Evolutionary conservation across 768 basidiomycete genomes (phyloP), one percentile per base, ranked within the genome.

Genomic region (Nidularia sp.): DNA sequence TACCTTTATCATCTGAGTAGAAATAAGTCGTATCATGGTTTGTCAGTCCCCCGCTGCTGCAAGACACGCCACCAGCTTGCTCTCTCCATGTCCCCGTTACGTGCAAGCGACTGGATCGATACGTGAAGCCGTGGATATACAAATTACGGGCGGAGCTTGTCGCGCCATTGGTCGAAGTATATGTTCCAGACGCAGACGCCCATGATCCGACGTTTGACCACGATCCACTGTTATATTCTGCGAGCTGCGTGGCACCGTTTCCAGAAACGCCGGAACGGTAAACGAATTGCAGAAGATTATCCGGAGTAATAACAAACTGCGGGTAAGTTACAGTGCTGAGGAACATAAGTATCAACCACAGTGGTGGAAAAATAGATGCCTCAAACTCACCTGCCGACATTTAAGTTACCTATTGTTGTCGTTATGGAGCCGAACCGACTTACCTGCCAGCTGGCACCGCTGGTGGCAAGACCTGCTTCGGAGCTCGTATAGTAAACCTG

Each of bases 61-160:
- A 78, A 15, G 67, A 70, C 6, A 78, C 73, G 2, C 68, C 74
- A 4, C 60, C 66, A 48, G 63, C 69, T 49, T 76, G 73, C 50
- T 78, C 75, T 58, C 76, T 62, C 76, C 76, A 78, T 25, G 75
- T 78, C 2, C 76, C 76, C 1, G 75, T 72, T 32, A 78, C 71
- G 58, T 78, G 74, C 0, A 67, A 57, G 10, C 70, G 64, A 6
- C 59, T 61, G 1, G 58, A 61, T 44, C 70, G 61, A 57, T 76
- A 76, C 1, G 74, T 74, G 58, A 75, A 76, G 0, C 75, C 76
- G 47, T 78, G 75, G 58, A 76, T 78, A 54, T 78, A 78, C 8
- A 78, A 60, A 55, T 75, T 78, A 2, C 76, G 66, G 6, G 72
- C 71, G 15, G 66, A 62, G 54, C 74, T 76, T 7, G 62, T 67